Evolutionary conservation across 192 early-diverging fungal genomes (phyloP).

Genomic region (Dimargaris cristalligena): DNA sequence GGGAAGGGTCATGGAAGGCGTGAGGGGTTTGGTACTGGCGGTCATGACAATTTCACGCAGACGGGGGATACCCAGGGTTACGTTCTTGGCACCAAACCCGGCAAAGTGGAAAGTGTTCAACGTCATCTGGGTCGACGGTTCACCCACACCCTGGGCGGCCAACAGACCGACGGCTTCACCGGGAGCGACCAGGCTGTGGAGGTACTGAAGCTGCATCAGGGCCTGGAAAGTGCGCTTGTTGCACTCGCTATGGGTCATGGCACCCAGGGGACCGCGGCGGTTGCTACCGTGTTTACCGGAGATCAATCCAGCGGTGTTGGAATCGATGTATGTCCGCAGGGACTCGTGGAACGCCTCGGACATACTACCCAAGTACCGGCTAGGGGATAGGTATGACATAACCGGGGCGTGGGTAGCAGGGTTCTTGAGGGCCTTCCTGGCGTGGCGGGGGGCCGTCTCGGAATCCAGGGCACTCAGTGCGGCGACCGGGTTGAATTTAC

Average conservation of each 20-base stretch:
- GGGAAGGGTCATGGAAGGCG: slow-evolving; percentile 85
- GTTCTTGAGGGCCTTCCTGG: slow-evolving; percentile 64
- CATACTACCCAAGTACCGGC: slow-evolving; percentile 69
- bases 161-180: slow-evolving; percentile 96
- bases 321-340: slow-evolving; percentile 34
- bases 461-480: slow-evolving; percentile 49
- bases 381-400: slow-evolving; percentile 64
- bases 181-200: slow-evolving; percentile 84
- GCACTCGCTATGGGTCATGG: slow-evolving; percentile 40
- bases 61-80: slow-evolving; percentile 98
- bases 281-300: slow-evolving; percentile 52
- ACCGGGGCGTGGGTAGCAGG: slow-evolving; percentile 47
- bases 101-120: slow-evolving; percentile 99
- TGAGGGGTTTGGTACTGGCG: slow-evolving; percentile 73
- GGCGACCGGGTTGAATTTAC: slow-evolving; percentile 59
- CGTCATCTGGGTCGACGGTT: slow-evolving; percentile 99
- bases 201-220: slow-evolving; percentile 90
- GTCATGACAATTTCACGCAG: slow-evolving; percentile 99
- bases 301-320: slow-evolving; percentile 23
- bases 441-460: slow-evolving; percentile 49
- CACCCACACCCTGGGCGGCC: slow-evolving; percentile 94
- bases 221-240: slow-evolving; percentile 64
- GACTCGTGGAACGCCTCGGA: slow-evolving; percentile 68
- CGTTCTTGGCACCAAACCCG: slow-evolving; percentile 93
- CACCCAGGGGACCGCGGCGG: slow-evolving; percentile 26